Conservation (phyloP, 805 yeast genomes). For the Metschnikowia dekortorum region DNA sequence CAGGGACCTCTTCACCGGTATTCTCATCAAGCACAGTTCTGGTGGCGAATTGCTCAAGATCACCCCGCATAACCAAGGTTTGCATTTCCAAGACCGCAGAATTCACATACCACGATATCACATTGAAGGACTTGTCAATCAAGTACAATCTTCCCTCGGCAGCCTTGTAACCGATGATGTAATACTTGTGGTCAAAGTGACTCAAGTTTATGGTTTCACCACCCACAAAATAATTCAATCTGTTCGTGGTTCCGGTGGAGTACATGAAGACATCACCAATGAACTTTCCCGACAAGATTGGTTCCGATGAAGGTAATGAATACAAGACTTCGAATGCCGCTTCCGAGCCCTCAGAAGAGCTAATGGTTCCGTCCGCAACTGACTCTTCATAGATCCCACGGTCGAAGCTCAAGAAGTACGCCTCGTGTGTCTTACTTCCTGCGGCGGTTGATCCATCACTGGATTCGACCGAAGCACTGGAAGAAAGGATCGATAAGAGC, state of each 20-base stretch:
- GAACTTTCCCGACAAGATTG: constrained; percentile 86
- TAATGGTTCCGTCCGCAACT: constrained; percentile 50
- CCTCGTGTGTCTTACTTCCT: constrained; percentile 52
- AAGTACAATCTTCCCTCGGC: constrained; percentile 81
- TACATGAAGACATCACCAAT: constrained; percentile 95
- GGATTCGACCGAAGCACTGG: constrained; percentile 22
- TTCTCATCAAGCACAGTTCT: constrained; percentile 30
- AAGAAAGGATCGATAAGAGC: constrained; percentile 63
- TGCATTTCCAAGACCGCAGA: constrained; percentile 90
- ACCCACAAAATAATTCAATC: constrained; percentile 93
- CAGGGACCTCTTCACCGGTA: constrained; percentile 36
- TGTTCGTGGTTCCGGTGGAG: constrained; percentile 73
- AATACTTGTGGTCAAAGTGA: constrained; percentile 86
- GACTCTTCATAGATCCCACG: constrained; percentile 64
- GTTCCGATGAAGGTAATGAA: constrained; percentile 66
- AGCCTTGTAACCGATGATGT: constrained; percentile 82
- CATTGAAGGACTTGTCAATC: constrained; percentile 84
- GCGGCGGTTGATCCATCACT: constrained; percentile 18
- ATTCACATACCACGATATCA: constrained; percentile 76
- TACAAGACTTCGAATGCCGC: constrained; percentile 78
- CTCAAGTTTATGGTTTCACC: constrained; percentile 88
- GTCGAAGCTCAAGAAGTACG: constrained; percentile 74
- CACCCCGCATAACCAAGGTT: constrained; percentile 93
- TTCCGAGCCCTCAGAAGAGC: constrained; percentile 85
- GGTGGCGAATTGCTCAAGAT: constrained; percentile 60